These are phyloP conservation scores for Strobilomyces dryophilus DNA, from an alignment of 768 basidiomycete species.

Conservation along the genomic window DNA sequence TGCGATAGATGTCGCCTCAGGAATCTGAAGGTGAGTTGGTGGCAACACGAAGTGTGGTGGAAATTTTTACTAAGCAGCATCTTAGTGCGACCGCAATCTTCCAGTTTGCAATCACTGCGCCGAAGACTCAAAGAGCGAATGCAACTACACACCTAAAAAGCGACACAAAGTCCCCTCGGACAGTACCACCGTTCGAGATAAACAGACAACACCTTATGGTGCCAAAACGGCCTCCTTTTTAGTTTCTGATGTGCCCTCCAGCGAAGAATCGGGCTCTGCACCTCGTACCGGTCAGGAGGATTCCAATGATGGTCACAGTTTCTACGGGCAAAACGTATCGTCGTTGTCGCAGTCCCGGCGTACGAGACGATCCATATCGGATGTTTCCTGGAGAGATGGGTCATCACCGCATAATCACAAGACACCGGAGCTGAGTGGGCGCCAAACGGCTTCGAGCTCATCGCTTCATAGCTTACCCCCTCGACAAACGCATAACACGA, in stretches of 20 bases:
- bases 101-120: conserved; percentile 67
- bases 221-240: conserved; percentile 48
- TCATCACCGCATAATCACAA: conserved; percentile 14
- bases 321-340: conserved; percentile 47
- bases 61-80: conserved; percentile 2
- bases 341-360: conserved; percentile 29
- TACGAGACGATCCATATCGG: conserved; percentile 24
- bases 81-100: conserved; percentile 67
- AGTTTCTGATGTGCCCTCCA: conserved; percentile 37
- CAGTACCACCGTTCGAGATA: conserved; percentile 34
- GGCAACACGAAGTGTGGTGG: background rate
- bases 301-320: conserved; percentile 34
- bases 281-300: conserved; percentile 20
- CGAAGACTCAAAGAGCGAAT: conserved; percentile 48
- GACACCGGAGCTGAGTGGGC: conserved; percentile 25
- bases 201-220: conserved; percentile 37
- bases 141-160: conserved; percentile 74
- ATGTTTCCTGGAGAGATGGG: conserved; percentile 15
- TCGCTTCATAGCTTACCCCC: conserved; percentile 23
- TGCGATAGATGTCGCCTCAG: conserved; percentile 66
- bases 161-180: conserved; percentile 51
- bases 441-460: conserved; percentile 11
- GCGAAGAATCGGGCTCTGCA: conserved; percentile 26
- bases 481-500: conserved; percentile 21
- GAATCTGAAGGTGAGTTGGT: conserved; percentile 56